Evolutionary conservation across 257 asterid species (phyloP), one percentile per base, ranked within the genome.

Genomic region (Lavandula angustifolia): DNA sequence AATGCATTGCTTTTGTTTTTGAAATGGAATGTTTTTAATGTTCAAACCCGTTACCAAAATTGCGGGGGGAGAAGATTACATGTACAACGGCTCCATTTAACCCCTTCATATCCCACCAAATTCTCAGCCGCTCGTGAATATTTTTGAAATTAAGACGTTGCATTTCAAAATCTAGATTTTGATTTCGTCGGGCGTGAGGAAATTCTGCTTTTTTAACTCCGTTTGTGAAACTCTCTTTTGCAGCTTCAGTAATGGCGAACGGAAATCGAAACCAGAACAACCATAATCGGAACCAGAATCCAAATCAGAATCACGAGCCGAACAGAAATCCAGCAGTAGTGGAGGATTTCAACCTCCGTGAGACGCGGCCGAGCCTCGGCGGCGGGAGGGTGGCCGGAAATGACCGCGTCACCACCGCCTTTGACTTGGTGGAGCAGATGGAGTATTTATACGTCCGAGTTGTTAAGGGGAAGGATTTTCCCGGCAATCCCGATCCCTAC

Each of bases 351-450:
- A 46, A 64, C 64, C 85, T 92, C 60, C 73, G 81, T 67, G 97
- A 92, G 84, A 89, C 97, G 14, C 65, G 82, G 48, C 97, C 97
- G 46, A 71, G 80, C 54, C 95, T 89, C 72, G 97, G 97, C 27
- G 94, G 94, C 58, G 94, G 96, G 31, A 74, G 98, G 67, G 67
- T 79, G 29, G 72, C 79, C 54, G 92, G 82, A 7, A 75, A 70
- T 44, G 91, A 85, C 44, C 79, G 87, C 53, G 72, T 74, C 4
- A 89, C 85, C 13, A 86, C 92, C 3, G 84, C 96, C 64, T 89
- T 79, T 75, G 92, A 89, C 75, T 71, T 92, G 67, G 99, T 92
- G 50, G 99, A 89, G 74, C 87, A 87, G 65, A 92, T 92, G 97
- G 86, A 89, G 4, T 92, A 85, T 71, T 54, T 92, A 11, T 89